Evolutionary conservation across 805 yeast genomes (phyloP), one percentile per base, ranked within the genome.

Genomic region (Yarrowia sp.): DNA sequence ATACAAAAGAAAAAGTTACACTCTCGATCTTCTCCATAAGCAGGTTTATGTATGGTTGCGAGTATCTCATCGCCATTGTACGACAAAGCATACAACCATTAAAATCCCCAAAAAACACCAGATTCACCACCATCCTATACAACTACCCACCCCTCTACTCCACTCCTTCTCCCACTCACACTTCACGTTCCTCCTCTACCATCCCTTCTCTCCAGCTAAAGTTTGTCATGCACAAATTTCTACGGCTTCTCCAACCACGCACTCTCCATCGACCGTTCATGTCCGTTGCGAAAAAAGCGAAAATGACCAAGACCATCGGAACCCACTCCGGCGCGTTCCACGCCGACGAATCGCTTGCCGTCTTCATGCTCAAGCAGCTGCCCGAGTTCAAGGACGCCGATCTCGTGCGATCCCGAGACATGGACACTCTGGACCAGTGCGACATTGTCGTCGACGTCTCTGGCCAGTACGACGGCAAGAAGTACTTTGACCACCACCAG

Each of bases 321-420:
- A 92, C 97, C 12, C 78, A 72, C 63, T 69, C 69, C 53, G 99
- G 99, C 7, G 81, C 91, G 0, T 94, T 94, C 80, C 99, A 94
- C 72, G 98, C 98, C 10, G 99, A 94, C 73, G 99, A 94, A 74
- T 85, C 96, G 10, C 80, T 94, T 58, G 99, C 98, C 1, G 97
- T 93, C 2, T 92, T 81, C 73, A 84, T 94, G 87, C 77, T 94
- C 62, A 83, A 81, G 67, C 76, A 84, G 18, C 76, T 93, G 49
- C 94, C 96, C 8, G 79, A 81, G 72, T 94, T 74, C 73, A 71
- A 81, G 49, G 78, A 84, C 63, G 85, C 96, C 19, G 79, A 78
- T 60, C 78, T 94, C 19, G 82, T 89, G 19, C 85, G 99, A 73
- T 88, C 97, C 3, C 83, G 99, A 77, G 86, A 86, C 65, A 87